phyloP scores from a whole-genome alignment of 441 rosid species.

The Geranium incanum region DNA sequence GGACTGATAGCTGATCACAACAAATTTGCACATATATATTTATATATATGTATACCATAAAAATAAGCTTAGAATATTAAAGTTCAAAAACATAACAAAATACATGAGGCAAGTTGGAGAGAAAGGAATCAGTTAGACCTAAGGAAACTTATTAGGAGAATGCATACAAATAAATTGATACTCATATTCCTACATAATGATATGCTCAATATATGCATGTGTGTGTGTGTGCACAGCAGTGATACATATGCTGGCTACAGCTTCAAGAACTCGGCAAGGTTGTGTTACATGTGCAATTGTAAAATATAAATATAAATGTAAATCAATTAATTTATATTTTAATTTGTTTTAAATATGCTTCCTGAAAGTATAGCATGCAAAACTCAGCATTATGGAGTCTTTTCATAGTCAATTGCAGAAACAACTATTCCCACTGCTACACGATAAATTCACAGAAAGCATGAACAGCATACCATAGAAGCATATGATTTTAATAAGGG shows the following conservation, averaged over 20 bases:
- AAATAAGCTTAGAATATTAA: neutral
- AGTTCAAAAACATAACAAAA: neutral
- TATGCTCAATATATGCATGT: neutral
- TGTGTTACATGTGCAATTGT: neutral
- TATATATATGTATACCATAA: neutral
- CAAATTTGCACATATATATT: neutral
- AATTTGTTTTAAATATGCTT: neutral
- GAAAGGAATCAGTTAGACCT: neutral
- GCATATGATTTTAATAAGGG: conserved; percentile 69
- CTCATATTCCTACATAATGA: neutral
- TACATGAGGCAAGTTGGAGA: neutral
- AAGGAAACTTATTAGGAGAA: neutral
- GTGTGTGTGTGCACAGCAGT: neutral
- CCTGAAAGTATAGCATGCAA: neutral
- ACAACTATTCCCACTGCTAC: neutral
- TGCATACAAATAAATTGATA: neutral
- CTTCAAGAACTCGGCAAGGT: neutral
- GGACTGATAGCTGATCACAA: neutral
- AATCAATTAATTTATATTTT: neutral
- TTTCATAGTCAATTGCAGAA: neutral
- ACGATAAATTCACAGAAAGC: neutral
- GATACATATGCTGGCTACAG: neutral
- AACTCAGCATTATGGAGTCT: neutral
- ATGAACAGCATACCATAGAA: conserved; percentile 54
- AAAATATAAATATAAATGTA: neutral